Evolutionary conservation across 1,139 yeast species (phyloP), one percentile per base, ranked within the genome.

Genomic region (Taiozyma onychis): DNA sequence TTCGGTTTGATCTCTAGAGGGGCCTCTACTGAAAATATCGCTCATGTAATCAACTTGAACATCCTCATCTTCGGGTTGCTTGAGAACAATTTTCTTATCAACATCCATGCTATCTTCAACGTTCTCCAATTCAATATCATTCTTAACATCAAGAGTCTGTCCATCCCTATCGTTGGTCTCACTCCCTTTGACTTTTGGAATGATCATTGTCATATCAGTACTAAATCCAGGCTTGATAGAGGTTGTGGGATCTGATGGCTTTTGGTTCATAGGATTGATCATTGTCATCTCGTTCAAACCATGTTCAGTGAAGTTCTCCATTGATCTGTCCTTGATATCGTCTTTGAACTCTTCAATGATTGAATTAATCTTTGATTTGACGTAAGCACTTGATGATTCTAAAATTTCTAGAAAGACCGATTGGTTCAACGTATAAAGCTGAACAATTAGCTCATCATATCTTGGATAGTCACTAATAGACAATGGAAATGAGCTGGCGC

Each of bases 231-330:
- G 50, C 50, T 6, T 47, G 3, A 54, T 14, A 4, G 57, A 51
- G 1, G 48, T 42, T 9, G 54, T 54, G 44, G 55, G 55, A 55
- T 56, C 54, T 6, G 54, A 51, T 28, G 60, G 50, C 9, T 50
- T 51, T 37, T 56, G 69, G 16, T 58, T 69, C 43, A 64, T 59
- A 3, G 73, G 73, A 42, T 69, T 69, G 18, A 70, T 70, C 74
- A 70, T 70, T 0, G 75, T 70, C 68, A 71, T 70, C 43, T 71
- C 73, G 46, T 63, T 54, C 27, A 59, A 56, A 10, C 51, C 58
- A 39, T 58, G 57, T 22, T 63, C 64, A 6, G 63, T 63, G 6
- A 50, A 50, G 6, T 57, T 58, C 8, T 51, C 43, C 3, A 54
- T 54, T 28, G 53, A 46, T 7, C 47, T 56, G 1, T 48, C 53